These are phyloP conservation scores for Exsudoporus floridanus DNA, from an alignment of 1,284 basidiomycete species.

Conservation along the genomic window DNA sequence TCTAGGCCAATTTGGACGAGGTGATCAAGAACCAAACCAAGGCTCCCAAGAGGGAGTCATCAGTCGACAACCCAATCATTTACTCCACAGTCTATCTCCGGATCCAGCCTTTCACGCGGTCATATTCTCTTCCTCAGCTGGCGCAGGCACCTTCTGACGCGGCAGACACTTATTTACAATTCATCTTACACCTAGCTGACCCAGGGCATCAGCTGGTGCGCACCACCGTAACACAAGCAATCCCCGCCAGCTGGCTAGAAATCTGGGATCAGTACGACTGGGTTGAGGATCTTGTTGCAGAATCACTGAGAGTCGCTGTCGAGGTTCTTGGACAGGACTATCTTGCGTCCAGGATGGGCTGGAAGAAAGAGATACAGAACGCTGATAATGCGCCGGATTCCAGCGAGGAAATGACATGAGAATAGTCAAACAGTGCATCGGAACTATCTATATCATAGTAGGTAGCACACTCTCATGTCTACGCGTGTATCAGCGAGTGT, in stretches of 20 bases:
- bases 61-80: conserved; percentile 71
- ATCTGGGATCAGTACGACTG: conserved; percentile 92
- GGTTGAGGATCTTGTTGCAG: conserved; percentile 92
- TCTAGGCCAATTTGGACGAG: conserved; percentile 76
- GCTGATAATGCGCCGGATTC: conserved; percentile 7
- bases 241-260: conserved; percentile 80
- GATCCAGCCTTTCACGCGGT: conserved; percentile 81
- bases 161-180: conserved; percentile 67
- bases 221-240: conserved; percentile 76
- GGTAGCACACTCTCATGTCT: conserved; percentile 7
- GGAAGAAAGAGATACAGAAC: conserved; percentile 34
- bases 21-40: conserved; percentile 63
- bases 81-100: conserved; percentile 92
- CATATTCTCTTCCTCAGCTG: conserved; percentile 46
- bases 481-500: conserved; percentile 14
- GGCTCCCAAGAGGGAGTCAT: conserved; percentile 41
- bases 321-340: conserved; percentile 90
- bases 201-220: conserved; percentile 76
- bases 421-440: conserved; percentile 6
- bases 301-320: conserved; percentile 75
- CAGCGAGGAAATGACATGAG: conserved; percentile 15
- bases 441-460: conserved; percentile 12
- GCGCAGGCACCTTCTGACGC: conserved; percentile 22
- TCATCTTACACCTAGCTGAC: conserved; percentile 82
- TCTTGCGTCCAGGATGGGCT: conserved; percentile 78